phyloP scores from a whole-genome alignment of 495 filamentous ascomycete genomes.

The Apodospora peruviana region DNA sequence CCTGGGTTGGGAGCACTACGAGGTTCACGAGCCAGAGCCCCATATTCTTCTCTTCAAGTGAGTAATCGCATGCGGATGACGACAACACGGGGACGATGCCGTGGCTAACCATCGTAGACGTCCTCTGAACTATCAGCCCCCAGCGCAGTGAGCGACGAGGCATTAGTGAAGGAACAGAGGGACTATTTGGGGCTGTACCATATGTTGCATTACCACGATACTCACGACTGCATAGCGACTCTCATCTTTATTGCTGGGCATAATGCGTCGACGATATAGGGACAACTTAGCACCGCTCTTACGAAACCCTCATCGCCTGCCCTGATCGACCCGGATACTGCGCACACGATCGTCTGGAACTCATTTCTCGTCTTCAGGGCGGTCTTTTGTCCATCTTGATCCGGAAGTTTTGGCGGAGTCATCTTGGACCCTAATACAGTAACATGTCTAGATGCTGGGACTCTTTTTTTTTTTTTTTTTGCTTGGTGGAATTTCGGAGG shows the following conservation, averaged over 20 bases:
- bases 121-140: constrained; percentile 79
- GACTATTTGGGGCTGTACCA: constrained; percentile 12
- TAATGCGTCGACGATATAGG: constrained; percentile 26
- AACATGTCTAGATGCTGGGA: too few relatives aligned
- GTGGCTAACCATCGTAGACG: constrained; percentile 46
- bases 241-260: constrained; percentile 27
- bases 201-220: constrained; percentile 23
- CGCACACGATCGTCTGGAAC: background rate
- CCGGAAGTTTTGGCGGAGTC: background rate
- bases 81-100: background rate
- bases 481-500: background rate
- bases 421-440: background rate
- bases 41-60: constrained; percentile 99
- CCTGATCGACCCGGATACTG: constrained; percentile 1
- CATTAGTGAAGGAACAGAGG: background rate
- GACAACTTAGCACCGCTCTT: constrained; percentile 1
- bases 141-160: constrained; percentile 35
- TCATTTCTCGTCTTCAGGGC: background rate
- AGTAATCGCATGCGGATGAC: constrained; percentile 22
- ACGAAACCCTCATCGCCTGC: constrained; percentile 2
- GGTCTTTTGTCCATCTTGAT: background rate
- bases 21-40: constrained; percentile 97
- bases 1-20: constrained; percentile 97
- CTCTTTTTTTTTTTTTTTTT: background rate
- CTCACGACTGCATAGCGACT: constrained; percentile 39